Base-by-base conservation (phyloP, 495 filamentous ascomycete species). In the Xanthoparmelia taractica region DNA sequence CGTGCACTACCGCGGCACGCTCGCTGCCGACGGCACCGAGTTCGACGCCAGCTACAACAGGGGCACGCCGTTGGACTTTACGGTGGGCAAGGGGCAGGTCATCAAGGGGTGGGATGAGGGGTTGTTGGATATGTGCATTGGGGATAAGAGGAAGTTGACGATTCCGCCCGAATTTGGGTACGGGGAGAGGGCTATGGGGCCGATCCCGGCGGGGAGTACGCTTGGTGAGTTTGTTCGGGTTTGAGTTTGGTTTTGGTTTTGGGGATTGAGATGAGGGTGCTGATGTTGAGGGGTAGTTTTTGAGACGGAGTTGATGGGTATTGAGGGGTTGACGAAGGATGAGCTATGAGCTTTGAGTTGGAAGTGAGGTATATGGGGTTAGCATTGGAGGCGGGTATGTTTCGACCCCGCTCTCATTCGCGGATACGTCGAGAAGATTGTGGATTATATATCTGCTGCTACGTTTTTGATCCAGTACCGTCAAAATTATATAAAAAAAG, bases 61-160 rank as follows among this genome's bases (percentile, higher is more conserved):
- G 58, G 82, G 84, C 36, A 66, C 74, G 57, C 93, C 93, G 0
- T 85, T 97, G 72, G 80, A 63, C 65, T 97, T 97, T 75, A 83
- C 75, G 63, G 76, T 97, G 18, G 93, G 93, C 17, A 77, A 76
- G 38, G 91, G 91, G 11, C 81, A 85, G 70, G 93, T 97, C 38
- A 97, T 97, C 69, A 85, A 90, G 77, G 92, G 89, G 85, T 91
- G 94, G 94, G 94, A 97, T 72, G 73, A 94, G 70, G 92, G 93
- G 45, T 80, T 96, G 38, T 69, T 95, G 61, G 91, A 91, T 68
- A 97, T 98, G 94, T 97, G 94, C 74, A 87, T 96, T 68, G 95
- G 94, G 41, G 94, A 98, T 80, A 94, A 92, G 83, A 84, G 91
- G 68, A 93, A 84, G 37, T 76, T 98, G 74, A 96, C 88, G 27